These are phyloP conservation scores for Hemerocallis citrina DNA, from an alignment of 106 monocot genomes.

Conservation along the genomic window DNA sequence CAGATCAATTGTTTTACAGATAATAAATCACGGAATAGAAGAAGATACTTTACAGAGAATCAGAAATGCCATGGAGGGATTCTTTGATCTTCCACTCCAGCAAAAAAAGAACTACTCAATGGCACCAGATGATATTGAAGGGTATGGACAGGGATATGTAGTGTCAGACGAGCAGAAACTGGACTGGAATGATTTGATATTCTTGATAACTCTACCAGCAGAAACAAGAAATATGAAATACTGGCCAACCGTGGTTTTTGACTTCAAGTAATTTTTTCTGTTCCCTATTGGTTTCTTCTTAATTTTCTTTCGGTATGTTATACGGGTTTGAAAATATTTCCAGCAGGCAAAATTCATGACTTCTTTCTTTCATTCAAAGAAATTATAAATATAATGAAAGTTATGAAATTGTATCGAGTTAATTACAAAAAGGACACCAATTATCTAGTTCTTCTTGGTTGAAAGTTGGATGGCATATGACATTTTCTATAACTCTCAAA, in stretches of 20 bases:
- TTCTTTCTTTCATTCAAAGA: no score
- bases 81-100: slow-evolving; percentile 14
- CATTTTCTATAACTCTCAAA: no score
- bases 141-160: slow-evolving; percentile 19
- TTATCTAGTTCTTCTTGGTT: no score
- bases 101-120: slow-evolving; percentile 20
- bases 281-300: no score
- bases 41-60: slow-evolving; percentile 4
- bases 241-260: slow-evolving; percentile 11
- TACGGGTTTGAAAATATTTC: background rate
- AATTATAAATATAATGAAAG: no score
- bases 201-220: background rate
- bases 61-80: background rate
- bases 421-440: no score
- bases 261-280: slow-evolving; percentile 13
- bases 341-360: background rate
- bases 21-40: slow-evolving; percentile 21
- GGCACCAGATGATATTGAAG: slow-evolving; percentile 23
- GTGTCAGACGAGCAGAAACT: slow-evolving; percentile 23
- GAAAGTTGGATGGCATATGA: no score
- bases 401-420: no score
- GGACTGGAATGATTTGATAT: slow-evolving; percentile 17
- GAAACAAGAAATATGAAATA: slow-evolving; percentile 7
- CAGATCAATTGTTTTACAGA: slow-evolving; percentile 3
- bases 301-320: no score